phyloP scores from a whole-genome alignment of 306 rosid species.

The Rubus idaeus region DNA sequence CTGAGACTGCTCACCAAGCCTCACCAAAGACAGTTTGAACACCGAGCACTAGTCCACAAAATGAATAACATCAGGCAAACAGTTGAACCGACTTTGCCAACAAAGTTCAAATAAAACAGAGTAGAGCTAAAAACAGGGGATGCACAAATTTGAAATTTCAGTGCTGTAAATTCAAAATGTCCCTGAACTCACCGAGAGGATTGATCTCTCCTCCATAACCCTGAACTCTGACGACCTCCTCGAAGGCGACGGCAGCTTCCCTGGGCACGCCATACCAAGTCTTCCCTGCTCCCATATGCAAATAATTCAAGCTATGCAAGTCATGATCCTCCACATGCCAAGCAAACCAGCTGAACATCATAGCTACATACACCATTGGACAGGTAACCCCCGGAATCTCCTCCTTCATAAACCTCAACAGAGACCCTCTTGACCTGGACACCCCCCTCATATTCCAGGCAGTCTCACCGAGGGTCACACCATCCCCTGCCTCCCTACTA shows the following conservation, averaged over 20 bases:
- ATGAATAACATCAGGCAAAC: neutral
- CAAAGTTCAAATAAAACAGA: slow-evolving; percentile 11
- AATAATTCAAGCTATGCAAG: slow-evolving; percentile 89
- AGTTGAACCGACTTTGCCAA: neutral
- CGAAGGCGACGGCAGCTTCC: slow-evolving; percentile 93
- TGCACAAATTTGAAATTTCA: neutral
- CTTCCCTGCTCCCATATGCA: slow-evolving; percentile 91
- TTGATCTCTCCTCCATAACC: slow-evolving; percentile 94
- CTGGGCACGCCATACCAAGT: slow-evolving; percentile 97
- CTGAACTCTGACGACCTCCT: slow-evolving; percentile 90
- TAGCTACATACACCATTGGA: slow-evolving; percentile 93
- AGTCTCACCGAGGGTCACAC: slow-evolving; percentile 67
- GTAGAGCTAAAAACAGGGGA: slow-evolving; percentile 29
- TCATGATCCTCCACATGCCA: slow-evolving; percentile 99
- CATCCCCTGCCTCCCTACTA: slow-evolving; percentile 55
- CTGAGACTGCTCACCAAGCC: neutral
- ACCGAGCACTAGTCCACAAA: neutral
- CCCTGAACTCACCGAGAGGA: slow-evolving; percentile 82
- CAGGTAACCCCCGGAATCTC: slow-evolving; percentile 98
- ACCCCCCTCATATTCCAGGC: slow-evolving; percentile 96
- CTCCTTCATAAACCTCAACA: slow-evolving; percentile 97
- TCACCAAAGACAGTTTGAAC: slow-evolving; percentile 2
- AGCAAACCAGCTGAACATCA: slow-evolving; percentile 99
- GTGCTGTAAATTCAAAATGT: slow-evolving; percentile 17
- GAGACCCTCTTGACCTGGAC: slow-evolving; percentile 79